phyloP scores from a whole-genome alignment of 768 basidiomycete species.

The Kondoa malvinella region DNA sequence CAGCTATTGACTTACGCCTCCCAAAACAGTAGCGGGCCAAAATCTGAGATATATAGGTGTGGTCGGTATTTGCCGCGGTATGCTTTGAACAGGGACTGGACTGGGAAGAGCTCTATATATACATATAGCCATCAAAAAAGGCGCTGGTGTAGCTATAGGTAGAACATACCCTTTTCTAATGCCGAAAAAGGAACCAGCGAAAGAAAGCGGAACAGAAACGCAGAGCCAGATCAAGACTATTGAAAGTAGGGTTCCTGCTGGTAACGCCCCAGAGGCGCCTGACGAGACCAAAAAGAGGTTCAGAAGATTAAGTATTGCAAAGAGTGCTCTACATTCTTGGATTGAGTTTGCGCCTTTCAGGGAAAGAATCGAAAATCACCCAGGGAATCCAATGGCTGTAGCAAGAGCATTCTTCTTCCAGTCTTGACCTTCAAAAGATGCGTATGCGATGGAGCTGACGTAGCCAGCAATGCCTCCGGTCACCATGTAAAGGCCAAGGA shows the following conservation, averaged over 20 bases:
- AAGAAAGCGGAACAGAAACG: slow-evolving; percentile 75
- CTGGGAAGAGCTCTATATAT: neutral
- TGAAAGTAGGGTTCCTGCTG: slow-evolving; percentile 46
- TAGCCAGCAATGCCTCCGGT: slow-evolving; percentile 46
- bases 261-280: slow-evolving; percentile 84
- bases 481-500: slow-evolving; percentile 32
- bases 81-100: neutral
- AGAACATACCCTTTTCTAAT: slow-evolving; percentile 55
- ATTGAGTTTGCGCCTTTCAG: neutral
- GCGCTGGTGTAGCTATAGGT: neutral
- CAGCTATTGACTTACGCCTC: slow-evolving; percentile 69
- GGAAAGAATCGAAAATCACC: neutral
- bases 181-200: slow-evolving; percentile 71
- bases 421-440: slow-evolving; percentile 58
- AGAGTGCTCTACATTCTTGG: slow-evolving; percentile 39
- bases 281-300: slow-evolving; percentile 73
- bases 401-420: slow-evolving; percentile 52
- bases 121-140: neutral
- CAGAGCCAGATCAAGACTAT: slow-evolving; percentile 47
- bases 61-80: slow-evolving; percentile 77
- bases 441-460: slow-evolving; percentile 63
- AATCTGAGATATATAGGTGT: slow-evolving; percentile 35
- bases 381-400: neutral
- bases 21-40: slow-evolving; percentile 42
- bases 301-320: slow-evolving; percentile 69